A percentile compares a stretch with the other conserved stretches of the same genome.
phyloP scores from a whole-genome alignment of 176 grass and related monocot genomes.

The Triticum turgidum region DNA sequence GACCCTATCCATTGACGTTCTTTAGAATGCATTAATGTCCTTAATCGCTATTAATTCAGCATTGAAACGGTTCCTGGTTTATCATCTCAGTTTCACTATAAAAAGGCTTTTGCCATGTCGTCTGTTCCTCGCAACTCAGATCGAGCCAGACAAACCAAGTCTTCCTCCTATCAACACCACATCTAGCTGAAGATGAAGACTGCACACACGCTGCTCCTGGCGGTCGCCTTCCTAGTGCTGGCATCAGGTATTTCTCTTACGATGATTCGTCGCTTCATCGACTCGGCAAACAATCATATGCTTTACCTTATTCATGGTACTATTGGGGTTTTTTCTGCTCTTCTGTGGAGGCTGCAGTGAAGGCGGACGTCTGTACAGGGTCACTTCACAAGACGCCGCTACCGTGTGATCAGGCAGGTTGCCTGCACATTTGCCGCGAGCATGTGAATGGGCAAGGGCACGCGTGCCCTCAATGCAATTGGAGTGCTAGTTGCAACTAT shows the following conservation, averaged over 20 bases:
- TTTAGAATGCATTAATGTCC: too few species aligned
- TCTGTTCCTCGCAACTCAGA: neutral
- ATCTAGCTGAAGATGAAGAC: neutral
- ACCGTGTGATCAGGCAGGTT: neutral
- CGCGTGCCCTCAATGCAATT: neutral
- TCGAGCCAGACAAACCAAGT: neutral
- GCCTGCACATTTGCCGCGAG: slow-evolving; percentile 1
- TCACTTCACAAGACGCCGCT: neutral
- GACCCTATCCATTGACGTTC: too few species aligned
- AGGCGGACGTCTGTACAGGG: neutral
- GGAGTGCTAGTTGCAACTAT: neutral
- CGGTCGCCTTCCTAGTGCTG: neutral
- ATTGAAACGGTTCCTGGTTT: neutral
- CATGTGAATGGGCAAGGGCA: neutral
- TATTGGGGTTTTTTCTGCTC: neutral
- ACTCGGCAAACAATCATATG: neutral
- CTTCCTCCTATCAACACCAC: neutral
- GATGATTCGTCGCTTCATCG: neutral
- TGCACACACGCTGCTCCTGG: neutral
- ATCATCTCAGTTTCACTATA: neutral
- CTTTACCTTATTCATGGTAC: neutral
- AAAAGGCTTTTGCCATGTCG: neutral
- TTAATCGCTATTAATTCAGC: neutral
- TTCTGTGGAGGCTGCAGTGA: neutral
- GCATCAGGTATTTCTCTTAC: neutral